phyloP scores from a whole-genome alignment of 2,329 filamentous ascomycete genomes.

The Pseudocercospora fijiensis region DNA sequence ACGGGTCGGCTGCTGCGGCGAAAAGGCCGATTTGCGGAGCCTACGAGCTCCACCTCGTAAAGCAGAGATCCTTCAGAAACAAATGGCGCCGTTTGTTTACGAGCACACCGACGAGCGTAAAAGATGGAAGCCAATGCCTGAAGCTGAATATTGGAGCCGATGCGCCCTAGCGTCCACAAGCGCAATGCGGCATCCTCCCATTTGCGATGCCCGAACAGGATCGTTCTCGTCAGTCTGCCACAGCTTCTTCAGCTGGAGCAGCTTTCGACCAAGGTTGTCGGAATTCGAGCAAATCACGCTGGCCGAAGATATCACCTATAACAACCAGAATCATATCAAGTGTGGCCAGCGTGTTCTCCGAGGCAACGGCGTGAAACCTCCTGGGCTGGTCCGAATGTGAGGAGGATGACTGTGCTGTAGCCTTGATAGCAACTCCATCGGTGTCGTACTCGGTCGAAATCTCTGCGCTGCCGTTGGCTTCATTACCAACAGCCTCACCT shows the following conservation, averaged over 20 bases:
- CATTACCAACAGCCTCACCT: slow-evolving; percentile 2
- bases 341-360: slow-evolving; percentile 54
- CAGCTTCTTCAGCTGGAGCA: not conserved
- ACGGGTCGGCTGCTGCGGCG: not conserved
- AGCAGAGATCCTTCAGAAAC: not conserved
- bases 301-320: slow-evolving; percentile 84
- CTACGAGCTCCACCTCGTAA: not conserved
- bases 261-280: slow-evolving; percentile 44
- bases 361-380: slow-evolving; percentile 5
- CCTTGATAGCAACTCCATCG: slow-evolving; percentile 37
- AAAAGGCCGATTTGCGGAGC: slow-evolving; percentile 1
- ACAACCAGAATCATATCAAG: slow-evolving; percentile 90
- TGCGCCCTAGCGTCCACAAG: not conserved
- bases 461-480: slow-evolving; percentile 24
- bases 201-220: not conserved
- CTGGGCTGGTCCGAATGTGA: not conserved
- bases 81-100: not conserved
- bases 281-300: slow-evolving; percentile 78
- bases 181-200: not conserved
- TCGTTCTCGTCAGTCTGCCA: not conserved
- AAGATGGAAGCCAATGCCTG: not conserved
- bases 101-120: not conserved
- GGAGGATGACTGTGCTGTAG: slow-evolving; percentile 25
- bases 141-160: not conserved
- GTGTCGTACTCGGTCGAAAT: slow-evolving; percentile 35